Base-by-base conservation (phyloP, 306 rosid genomes). In the Trichosanthes cucumerina region DNA sequence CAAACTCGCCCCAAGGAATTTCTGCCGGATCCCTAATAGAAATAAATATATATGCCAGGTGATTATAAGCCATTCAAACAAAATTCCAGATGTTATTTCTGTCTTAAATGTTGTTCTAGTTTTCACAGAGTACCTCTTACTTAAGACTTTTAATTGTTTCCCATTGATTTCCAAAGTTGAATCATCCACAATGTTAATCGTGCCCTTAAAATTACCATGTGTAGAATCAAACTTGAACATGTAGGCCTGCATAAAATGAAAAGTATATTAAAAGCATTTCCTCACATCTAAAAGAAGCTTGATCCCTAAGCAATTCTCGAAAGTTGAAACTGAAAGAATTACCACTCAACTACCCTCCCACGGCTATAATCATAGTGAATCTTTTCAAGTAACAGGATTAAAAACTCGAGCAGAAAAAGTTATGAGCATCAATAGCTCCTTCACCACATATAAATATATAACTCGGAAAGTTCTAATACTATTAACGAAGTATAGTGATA, bases 221-320 rank as follows among this genome's bases (percentile, higher is more conserved):
- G 98, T 95, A 74, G 98, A 92, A 78, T 95, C 98, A 73, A 88
- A 95, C 85, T 95, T 95, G 33, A 95, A 86, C 98, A 95, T 92
- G 89, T 95, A 95, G 31, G 98, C 97, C 98, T 92, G 66, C 63
- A 85, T 77, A 77, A 64, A 33, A 38, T 57, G 58, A 70, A 23
- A 36, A 69, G 36, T 69, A 43, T 69, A 69, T 43, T 41, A 69
- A 21, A 69, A 41, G 34, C 75, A 69, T 41, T 41, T 43, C 54
- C 21, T 41, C 54, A 13, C 36, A 41, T 21, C 75, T 21, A 68
- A 68, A 68, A 39, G 52, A 68, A 39, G 52, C 52, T 38, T 41
- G 75, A 41, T 21, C 10, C n/a, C n/a, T 5, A 43, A 69, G 75
- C 54, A 69, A 69, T 39, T 69, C 36, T 41, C 12, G 47, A 21